Base-by-base conservation (phyloP, 495 filamentous ascomycete genomes). In the Penicillium odoratum region DNA sequence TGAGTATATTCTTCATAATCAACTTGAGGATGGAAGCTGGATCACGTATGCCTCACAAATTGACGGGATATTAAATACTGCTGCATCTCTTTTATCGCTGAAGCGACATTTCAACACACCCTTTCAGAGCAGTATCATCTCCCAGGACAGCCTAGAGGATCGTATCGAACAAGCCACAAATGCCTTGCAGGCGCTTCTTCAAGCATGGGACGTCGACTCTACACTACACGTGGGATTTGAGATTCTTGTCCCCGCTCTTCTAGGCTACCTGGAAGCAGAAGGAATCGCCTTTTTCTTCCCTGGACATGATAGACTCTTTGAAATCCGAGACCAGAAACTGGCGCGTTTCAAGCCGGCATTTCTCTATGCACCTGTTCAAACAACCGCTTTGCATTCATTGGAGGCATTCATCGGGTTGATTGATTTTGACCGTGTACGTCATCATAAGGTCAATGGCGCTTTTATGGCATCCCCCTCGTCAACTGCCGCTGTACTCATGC, bases 391-490 rank as follows among this genome's bases (percentile, higher is more conserved):
- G n/a, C 76, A 82, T 51, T 80, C 78, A 3, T 61, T 82, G 4
- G 79, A 82, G 48, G 73, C 77, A 3, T 78, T 81, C 44, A 67
- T 76, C 4, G 79, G 75, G 10, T 66, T 66, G 13, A 52, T 81
- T 10, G 68, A 78, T 42, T 79, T 82, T 53, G 65, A 78, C 47
- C 69, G 62, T 31, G 64, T 82, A 10, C 64, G 56, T 3, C 75
- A 81, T n/a, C 75, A 80, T 46, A 74, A 72, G 53, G 66, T 70
- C 18, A 63, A 65, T 50, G 79, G 78, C 7, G 67, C 67, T 3
- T 76, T 80, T 60, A 65, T 81, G 71, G 77, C 66, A 5, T 82
- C 79, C 6, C 80, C 80, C 10, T 78, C 78, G 11, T 73, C 76
- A 1, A 83, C 77, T 6, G 74, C 76, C 8, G 77, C 75, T 8